Conservation (phyloP, 768 basidiomycete genomes). For the Mycena floridula region DNA sequence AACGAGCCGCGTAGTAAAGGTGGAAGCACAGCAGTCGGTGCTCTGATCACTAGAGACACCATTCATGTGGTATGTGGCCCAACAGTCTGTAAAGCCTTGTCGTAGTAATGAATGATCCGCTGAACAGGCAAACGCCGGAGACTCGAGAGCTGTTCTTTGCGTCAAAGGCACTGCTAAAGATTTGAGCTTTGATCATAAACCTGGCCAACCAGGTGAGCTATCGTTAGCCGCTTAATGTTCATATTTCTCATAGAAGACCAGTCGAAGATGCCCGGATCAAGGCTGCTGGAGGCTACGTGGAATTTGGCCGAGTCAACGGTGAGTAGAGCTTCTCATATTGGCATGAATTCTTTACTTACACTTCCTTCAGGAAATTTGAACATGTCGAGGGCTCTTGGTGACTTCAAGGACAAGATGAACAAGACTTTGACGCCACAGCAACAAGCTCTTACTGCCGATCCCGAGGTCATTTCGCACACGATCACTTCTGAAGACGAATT, state of each 20-base stretch:
- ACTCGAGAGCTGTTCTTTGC: constrained; percentile 86
- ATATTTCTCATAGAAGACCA: constrained; percentile 21
- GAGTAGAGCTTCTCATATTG: constrained; percentile 10
- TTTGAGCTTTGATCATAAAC: constrained; percentile 96
- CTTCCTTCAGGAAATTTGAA: constrained; percentile 78
- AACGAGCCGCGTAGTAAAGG: constrained; percentile 86
- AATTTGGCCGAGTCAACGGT: constrained; percentile 97
- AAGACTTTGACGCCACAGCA: constrained; percentile 71
- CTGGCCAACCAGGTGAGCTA: constrained; percentile 82
- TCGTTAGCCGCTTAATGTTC: constrained; percentile 18
- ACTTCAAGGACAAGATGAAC: constrained; percentile 99
- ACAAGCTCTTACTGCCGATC: constrained; percentile 93
- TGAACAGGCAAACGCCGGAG: constrained; percentile 90
- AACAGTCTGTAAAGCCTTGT: constrained; percentile 2
- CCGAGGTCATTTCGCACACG: constrained; percentile 81
- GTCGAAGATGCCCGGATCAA: constrained; percentile 83
- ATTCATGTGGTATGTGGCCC: constrained; percentile 66
- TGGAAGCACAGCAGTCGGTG: constrained; percentile 93
- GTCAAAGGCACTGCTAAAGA: constrained; percentile 82
- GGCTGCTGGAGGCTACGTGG: constrained; percentile 91
- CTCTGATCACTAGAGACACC: constrained; percentile 75
- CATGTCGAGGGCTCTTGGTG: constrained; percentile 89
- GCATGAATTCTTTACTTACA: constrained; percentile 1
- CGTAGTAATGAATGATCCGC: background rate
- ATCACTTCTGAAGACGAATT: constrained; percentile 92